Conservation (phyloP, 1,139 yeast species). For the Yamadazyma conglobata region DNA sequence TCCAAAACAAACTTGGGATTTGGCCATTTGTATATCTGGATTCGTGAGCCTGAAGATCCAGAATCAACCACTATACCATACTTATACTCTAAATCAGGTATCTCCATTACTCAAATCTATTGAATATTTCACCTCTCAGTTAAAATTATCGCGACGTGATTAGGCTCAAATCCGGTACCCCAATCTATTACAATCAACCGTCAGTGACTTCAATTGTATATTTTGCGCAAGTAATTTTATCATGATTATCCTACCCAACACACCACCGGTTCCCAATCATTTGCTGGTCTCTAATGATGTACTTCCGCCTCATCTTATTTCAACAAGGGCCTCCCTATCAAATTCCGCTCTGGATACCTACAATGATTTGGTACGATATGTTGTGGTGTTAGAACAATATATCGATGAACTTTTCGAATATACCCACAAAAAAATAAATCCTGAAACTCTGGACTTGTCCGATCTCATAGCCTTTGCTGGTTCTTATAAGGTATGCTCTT, state of each 20-base stretch:
- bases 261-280: slow-evolving; percentile 26
- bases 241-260: slow-evolving; percentile 33
- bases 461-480: slow-evolving; percentile 4
- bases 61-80: slow-evolving; percentile 79
- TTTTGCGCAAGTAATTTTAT: no score
- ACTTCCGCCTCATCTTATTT: slow-evolving; percentile 15
- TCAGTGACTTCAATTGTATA: no score
- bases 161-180: background rate
- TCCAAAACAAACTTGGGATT: slow-evolving; percentile 33
- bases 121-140: background rate
- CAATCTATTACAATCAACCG: no score
- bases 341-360: slow-evolving; percentile 16
- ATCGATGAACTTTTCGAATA: slow-evolving; percentile 23
- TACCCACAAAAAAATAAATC: slow-evolving; percentile 4
- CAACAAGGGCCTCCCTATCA: slow-evolving; percentile 19
- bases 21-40: slow-evolving; percentile 67
- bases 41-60: slow-evolving; percentile 78
- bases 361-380: slow-evolving; percentile 32
- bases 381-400: slow-evolving; percentile 32
- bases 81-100: slow-evolving; percentile 18
- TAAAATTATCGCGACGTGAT: background rate
- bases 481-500: background rate
- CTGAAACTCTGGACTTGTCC: slow-evolving; percentile 2
- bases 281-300: slow-evolving; percentile 7
- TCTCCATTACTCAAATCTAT: slow-evolving; percentile 8